These are phyloP conservation scores for Colletotrichum eremochloae DNA, from an alignment of 2,329 filamentous ascomycete genomes.

Conservation along the genomic window DNA sequence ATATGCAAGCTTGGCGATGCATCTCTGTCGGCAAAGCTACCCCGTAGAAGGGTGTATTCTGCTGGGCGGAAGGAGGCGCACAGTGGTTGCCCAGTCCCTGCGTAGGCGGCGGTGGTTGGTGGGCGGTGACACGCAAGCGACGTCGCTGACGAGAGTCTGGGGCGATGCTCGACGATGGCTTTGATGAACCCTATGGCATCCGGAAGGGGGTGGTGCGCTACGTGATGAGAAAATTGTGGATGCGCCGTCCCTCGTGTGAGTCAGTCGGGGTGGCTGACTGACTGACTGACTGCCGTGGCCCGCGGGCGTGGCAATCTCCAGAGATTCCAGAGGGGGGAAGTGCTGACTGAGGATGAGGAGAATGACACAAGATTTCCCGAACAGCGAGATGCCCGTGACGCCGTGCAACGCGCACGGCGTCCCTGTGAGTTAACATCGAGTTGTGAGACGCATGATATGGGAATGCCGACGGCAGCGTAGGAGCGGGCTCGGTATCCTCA, in stretches of 20 bases:
- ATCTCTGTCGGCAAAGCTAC: background rate
- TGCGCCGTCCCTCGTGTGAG: background rate
- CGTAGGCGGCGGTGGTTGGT: slow-evolving; percentile 1
- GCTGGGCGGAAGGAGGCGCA: background rate
- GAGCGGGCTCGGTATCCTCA: slow-evolving; percentile 5
- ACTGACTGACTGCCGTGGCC: background rate
- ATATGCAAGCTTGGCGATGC: background rate
- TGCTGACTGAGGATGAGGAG: background rate
- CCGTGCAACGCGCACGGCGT: background rate
- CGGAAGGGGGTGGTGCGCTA: background rate
- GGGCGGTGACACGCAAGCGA: slow-evolving; percentile 5
- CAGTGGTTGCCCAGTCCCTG: slow-evolving; percentile 4
- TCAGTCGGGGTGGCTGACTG: background rate
- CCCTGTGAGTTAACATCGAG: background rate
- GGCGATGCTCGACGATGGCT: background rate
- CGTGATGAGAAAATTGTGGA: no score
- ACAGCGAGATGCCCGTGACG: background rate
- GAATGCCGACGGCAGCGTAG: background rate
- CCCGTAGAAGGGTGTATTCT: background rate
- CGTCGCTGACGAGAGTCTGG: background rate
- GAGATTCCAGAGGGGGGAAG: background rate
- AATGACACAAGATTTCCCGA: no score
- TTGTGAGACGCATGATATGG: background rate
- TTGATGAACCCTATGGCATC: background rate
- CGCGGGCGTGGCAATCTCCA: background rate